Base-by-base conservation (phyloP, 768 basidiomycete species). In the Lentinula edodes region DNA sequence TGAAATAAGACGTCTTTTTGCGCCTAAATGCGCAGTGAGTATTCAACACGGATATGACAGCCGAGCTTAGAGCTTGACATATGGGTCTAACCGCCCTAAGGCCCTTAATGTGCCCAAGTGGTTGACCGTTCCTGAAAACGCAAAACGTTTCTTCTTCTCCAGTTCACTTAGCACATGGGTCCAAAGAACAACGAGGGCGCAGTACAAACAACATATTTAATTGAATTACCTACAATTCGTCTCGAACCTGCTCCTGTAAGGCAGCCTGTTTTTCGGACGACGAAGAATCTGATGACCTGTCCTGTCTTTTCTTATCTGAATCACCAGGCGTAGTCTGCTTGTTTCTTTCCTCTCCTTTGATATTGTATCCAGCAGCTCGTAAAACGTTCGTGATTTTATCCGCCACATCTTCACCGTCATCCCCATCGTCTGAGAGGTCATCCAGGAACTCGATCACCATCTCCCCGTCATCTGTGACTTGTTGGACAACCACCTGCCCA, bases 331-430 rank as follows among this genome's bases (percentile, higher is more conserved):
- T 35, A n/a, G 39, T 28, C 52, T 57, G 62, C 36, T 51, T 59
- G 18, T 53, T 51, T 38, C 52, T 41, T 20, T 36, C 59, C 42
- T 35, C 60, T 9, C 55, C 20, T 55, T 46, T 48, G 9, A 59
- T 10, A 48, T 59, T 34, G 38, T 23, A 36, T 15, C 85, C 83
- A 18, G 81, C 83, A 28, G 77, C 81, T 28, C 81, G 80, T 46
- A 90, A 69, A 42, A 79, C 76, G 13, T 83, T 79, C 43, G 76
- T 74, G 50, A 88, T 71, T 43, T 72, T 74, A 60, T 74, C 66
- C 65, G 74, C 73, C 50, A 74, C 65, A 62, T 75, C 72, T 39
- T 65, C 68, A 43, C 63, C 66, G 45, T 52, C 67, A 46, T 28
- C 57, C 13, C 62, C 69, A 50, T 77, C 77, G 60, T 74, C 58